Conservation (phyloP, 352 stramenopile species). For the Phytophthora chlamydospora region DNA sequence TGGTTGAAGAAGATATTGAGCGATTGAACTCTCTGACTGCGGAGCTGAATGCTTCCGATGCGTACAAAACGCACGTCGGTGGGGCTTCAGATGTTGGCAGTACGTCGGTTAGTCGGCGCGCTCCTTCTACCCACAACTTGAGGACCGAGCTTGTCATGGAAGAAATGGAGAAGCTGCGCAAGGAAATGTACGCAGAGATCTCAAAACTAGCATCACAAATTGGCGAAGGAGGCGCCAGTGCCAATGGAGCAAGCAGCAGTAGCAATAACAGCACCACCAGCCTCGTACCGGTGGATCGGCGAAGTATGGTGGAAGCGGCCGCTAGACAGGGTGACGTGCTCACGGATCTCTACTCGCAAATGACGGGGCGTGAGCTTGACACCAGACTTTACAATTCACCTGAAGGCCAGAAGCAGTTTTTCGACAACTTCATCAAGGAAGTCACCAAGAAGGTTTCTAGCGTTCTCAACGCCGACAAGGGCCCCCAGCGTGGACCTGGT, state of each 20-base stretch:
- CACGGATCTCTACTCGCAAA: constrained; percentile 62
- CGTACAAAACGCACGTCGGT: constrained; percentile 2
- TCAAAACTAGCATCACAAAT: constrained; percentile 44
- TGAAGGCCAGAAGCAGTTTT: constrained; percentile 62
- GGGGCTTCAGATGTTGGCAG: background rate
- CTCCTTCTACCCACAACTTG: constrained; percentile 30
- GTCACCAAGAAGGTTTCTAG: constrained; percentile 81
- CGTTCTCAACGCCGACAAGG: constrained; percentile 58
- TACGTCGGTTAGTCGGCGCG: constrained; percentile 5
- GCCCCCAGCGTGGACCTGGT: constrained; percentile 21
- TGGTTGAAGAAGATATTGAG: constrained; percentile 73
- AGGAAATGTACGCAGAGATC: constrained; percentile 61
- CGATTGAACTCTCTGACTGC: constrained; percentile 43
- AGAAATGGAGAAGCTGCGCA: constrained; percentile 54
- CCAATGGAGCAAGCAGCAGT: constrained; percentile 8
- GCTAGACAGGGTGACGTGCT: constrained; percentile 53
- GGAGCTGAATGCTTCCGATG: constrained; percentile 31
- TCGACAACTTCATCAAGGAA: constrained; percentile 77
- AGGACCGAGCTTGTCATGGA: constrained; percentile 40
- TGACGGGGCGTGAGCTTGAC: constrained; percentile 60
- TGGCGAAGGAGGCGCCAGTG: constrained; percentile 26
- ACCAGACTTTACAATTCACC: constrained; percentile 49
- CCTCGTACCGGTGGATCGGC: constrained; percentile 24
- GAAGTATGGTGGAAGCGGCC: constrained; percentile 26
- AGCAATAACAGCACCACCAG: constrained; percentile 24